Percentiles rank a stretch among this genome's conserved stretches.
Conservation (phyloP, 2,329 filamentous ascomycete genomes). For the Arthrobotrys iridis region DNA sequence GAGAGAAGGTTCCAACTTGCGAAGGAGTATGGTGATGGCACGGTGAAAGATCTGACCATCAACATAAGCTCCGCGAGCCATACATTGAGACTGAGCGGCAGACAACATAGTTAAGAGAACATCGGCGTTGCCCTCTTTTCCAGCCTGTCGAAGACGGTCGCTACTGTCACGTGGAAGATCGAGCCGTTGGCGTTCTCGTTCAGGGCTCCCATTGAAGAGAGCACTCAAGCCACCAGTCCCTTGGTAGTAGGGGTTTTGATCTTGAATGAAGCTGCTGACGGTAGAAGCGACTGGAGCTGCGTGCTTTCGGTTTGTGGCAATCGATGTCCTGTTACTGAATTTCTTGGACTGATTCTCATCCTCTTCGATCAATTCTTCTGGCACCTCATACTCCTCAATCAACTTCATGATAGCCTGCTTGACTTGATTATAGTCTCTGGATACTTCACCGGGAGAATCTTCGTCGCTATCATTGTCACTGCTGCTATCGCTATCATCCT, state of each 20-base stretch:
- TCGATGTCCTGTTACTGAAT: constrained; percentile 71
- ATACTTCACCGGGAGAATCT: constrained; percentile 60
- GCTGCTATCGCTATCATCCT: constrained; percentile 72
- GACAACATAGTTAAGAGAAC: constrained; percentile 78
- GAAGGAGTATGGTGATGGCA: constrained; percentile 75
- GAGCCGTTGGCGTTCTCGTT: constrained; percentile 51
- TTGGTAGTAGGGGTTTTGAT: constrained; percentile 50
- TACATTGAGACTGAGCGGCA: constrained; percentile 78
- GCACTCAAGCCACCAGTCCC: constrained; percentile 41
- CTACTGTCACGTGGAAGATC: constrained; percentile 44
- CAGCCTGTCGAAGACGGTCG: constrained; percentile 35
- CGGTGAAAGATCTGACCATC: constrained; percentile 86
- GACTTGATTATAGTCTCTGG: constrained; percentile 80
- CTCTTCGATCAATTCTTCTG: constrained; percentile 71
- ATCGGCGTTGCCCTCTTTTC: constrained; percentile 57
- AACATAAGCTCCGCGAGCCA: constrained; percentile 82
- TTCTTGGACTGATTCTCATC: constrained; percentile 67
- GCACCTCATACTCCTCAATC: constrained; percentile 83
- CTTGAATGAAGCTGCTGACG: constrained; percentile 54
- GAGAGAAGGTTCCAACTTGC: constrained; percentile 71
- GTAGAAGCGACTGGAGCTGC: constrained; percentile 51
- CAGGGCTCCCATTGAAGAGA: constrained; percentile 48
- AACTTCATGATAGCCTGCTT: constrained; percentile 82
- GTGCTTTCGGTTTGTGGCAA: constrained; percentile 50
- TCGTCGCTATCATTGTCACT: constrained; percentile 66